phyloP scores from a whole-genome alignment of 768 basidiomycete species.

The Kwoniella botswanensis region DNA sequence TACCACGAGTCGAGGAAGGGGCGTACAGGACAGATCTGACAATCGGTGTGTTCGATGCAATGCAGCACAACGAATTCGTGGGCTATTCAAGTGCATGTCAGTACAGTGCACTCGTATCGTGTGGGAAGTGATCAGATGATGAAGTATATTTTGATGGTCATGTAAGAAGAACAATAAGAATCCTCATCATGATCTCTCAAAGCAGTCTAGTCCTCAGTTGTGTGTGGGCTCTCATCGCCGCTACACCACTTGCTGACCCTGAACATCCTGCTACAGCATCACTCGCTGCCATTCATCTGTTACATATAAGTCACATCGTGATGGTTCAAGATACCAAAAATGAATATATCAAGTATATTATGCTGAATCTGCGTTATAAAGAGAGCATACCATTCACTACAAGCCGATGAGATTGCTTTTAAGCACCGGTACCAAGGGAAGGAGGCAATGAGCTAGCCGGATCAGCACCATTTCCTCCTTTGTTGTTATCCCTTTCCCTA shows the following conservation, averaged over 20 bases:
- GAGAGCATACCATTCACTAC: background rate
- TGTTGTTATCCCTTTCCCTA: constrained; percentile 14
- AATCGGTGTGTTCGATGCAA: background rate
- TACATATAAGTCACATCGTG: constrained; percentile 4
- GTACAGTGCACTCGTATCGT: too few species aligned
- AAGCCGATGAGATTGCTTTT: background rate
- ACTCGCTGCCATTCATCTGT: too few species aligned
- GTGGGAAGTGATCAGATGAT: background rate
- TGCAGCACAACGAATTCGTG: too few species aligned
- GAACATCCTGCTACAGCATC: background rate
- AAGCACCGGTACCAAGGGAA: constrained; percentile 25
- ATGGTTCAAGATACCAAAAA: background rate
- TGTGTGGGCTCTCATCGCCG: background rate
- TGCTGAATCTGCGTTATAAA: too few species aligned
- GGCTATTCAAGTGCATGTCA: background rate
- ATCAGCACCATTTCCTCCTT: constrained; percentile 13
- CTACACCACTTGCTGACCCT: background rate
- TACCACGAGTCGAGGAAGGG: background rate
- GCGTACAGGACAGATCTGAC: background rate
- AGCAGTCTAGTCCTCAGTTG: background rate
- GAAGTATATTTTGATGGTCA: constrained; percentile 7
- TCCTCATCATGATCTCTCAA: background rate
- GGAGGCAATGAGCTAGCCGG: constrained; percentile 27
- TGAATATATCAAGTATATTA: background rate
- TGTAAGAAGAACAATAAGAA: constrained; percentile 8